Evolutionary conservation across 2,329 filamentous ascomycete species (phyloP).

Genomic region (Pseudogymnoascus sp.): DNA sequence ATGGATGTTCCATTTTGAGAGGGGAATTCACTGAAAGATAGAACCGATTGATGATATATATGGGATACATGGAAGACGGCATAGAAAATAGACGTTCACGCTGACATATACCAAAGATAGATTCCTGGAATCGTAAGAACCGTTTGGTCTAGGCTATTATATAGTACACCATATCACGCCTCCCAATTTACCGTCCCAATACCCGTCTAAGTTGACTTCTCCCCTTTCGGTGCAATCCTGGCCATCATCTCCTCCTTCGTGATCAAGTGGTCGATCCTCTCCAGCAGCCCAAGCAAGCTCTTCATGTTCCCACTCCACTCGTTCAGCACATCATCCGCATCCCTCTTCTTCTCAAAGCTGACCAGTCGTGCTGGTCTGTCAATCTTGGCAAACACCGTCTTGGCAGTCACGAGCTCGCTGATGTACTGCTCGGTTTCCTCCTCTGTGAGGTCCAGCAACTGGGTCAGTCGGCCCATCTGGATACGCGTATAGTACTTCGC

Average conservation of each 20-base stretch:
- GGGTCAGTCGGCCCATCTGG: constrained; percentile 79
- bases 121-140: constrained; percentile 14
- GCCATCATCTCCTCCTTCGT: constrained; percentile 99
- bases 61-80: constrained; percentile 14
- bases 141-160: constrained; percentile 29
- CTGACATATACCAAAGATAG: constrained; percentile 14
- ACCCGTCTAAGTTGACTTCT: constrained; percentile 19
- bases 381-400: constrained; percentile 97
- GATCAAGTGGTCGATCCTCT: constrained; percentile 94
- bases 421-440: constrained; percentile 99
- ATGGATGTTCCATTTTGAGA: constrained; percentile 59
- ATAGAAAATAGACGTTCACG: constrained; percentile 9
- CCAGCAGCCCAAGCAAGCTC: constrained; percentile 73
- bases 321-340: constrained; percentile 92
- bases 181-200: not conserved
- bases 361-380: constrained; percentile 88
- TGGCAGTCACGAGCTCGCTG: constrained; percentile 89
- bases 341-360: constrained; percentile 87
- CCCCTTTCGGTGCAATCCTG: constrained; percentile 63
- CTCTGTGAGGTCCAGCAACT: constrained; percentile 84
- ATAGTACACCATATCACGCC: constrained; percentile 17
- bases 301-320: constrained; percentile 99
- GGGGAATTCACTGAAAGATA: not conserved
- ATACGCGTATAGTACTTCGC: constrained; percentile 99
- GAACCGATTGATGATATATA: not conserved